Percentiles rank a stretch among this genome's conserved stretches.
Evolutionary conservation across 2,329 filamentous ascomycete species (phyloP).

Genomic region (Simplicillium sp.): DNA sequence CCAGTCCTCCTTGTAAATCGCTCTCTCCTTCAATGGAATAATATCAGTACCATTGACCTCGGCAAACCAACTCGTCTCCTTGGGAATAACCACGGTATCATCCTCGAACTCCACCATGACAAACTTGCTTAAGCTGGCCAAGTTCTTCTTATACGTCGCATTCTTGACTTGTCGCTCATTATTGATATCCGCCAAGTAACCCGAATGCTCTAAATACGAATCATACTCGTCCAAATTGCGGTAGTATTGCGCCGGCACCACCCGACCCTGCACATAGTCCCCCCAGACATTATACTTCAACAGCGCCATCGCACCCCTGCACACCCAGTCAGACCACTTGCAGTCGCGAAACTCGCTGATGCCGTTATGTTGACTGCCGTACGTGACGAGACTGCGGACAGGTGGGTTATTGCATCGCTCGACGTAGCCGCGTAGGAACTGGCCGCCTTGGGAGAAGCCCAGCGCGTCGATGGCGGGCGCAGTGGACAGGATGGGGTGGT

Average conservation of each 20-base stretch:
- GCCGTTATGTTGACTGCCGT: conserved; percentile 86
- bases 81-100: conserved; percentile 78
- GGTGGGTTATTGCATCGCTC: conserved; percentile 75
- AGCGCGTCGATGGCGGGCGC: conserved; percentile 81
- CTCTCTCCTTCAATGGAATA: conserved; percentile 57
- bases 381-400: conserved; percentile 73
- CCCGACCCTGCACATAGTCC: conserved; percentile 61
- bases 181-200: conserved; percentile 92
- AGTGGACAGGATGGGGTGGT: conserved; percentile 70
- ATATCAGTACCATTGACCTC: conserved; percentile 68
- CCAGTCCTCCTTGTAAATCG: conserved; percentile 87
- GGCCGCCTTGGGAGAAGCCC: conserved; percentile 91
- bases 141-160: conserved; percentile 58
- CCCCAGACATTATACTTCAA: conserved; percentile 76
- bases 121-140: conserved; percentile 63
- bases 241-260: conserved; percentile 95
- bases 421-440: conserved; percentile 87
- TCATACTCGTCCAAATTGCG: conserved; percentile 55
- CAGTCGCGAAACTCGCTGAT: conserved; percentile 78
- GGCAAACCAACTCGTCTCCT: conserved; percentile 84
- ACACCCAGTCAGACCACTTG: conserved; percentile 63
- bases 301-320: conserved; percentile 68
- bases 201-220: conserved; percentile 68
- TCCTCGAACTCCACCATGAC: conserved; percentile 86
- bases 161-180: conserved; percentile 79